Conservation (phyloP, 805 yeast species). For the Spathaspora boniae region DNA sequence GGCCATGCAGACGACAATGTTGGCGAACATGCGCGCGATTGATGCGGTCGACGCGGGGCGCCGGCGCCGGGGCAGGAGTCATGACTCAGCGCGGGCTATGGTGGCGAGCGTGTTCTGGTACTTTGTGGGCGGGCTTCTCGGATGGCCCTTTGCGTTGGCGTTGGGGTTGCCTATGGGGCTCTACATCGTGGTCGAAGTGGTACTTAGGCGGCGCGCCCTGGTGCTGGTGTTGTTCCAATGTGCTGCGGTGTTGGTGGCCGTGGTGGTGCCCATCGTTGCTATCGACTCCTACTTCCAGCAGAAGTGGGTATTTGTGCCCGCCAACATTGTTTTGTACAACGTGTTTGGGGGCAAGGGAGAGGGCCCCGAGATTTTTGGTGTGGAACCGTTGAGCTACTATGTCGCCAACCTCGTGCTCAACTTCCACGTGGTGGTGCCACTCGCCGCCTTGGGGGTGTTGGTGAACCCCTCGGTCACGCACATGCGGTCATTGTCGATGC, state of each 20-base stretch:
- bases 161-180: constrained; percentile 58
- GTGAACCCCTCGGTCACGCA: constrained; percentile 16
- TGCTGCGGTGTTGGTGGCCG: constrained; percentile 10
- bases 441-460: constrained; percentile 40
- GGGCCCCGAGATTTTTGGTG: constrained; percentile 91
- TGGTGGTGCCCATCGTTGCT: constrained; percentile 24
- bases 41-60: constrained; percentile 14
- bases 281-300: constrained; percentile 65
- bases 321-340: constrained; percentile 80
- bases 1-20: constrained; percentile 49
- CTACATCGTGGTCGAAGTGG: constrained; percentile 20
- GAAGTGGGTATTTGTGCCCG: constrained; percentile 63
- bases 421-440: constrained; percentile 54
- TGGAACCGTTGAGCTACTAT: constrained; percentile 76
- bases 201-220: not conserved
- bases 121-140: constrained; percentile 69
- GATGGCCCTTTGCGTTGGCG: constrained; percentile 87
- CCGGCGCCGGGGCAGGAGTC: too few species aligned
- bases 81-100: not conserved
- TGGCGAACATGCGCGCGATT: constrained; percentile 42
- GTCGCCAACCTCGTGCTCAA: constrained; percentile 65
- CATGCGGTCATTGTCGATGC: constrained; percentile 11
- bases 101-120: constrained; percentile 39
- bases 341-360: constrained; percentile 64
- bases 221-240: constrained; percentile 2